Evolutionary conservation across 306 rosid species (phyloP), one percentile per base, ranked within the genome.

Genomic region (peach (Prunus persica)): DNA sequence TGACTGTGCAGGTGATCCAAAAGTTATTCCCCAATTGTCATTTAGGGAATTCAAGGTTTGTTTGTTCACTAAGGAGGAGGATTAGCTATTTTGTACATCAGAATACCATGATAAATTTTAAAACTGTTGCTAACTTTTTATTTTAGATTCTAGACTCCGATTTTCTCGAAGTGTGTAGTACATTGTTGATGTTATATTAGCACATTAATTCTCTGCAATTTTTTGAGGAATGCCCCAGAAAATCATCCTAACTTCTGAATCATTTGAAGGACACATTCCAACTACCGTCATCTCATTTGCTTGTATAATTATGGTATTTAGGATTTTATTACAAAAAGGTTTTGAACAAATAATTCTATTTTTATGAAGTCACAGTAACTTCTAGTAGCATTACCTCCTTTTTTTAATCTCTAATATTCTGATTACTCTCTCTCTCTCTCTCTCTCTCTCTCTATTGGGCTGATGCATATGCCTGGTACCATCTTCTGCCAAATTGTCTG

Each of bases 1-100:
- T 79, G 98, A 96, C 81, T 91, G 99, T 14, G 93, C 98, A 81
- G 99, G 99, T 20, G 99, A 96, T 83, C 99, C 99, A 56, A 84
- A 45, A 70, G 91, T 85, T 82, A 95, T 95, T 84, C 99, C 99
- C 58, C 91, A 87, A 66, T 90, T 95, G 84, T 87, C 96, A 64
- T 95, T 82, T 76, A 91, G 91, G 76, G 91, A 91, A 78, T 96
- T 96, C 81, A 92, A 92, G 99, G 99, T 96, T 71, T 79, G 88
- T 78, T 54, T 76, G 20, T 13, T 65, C 18, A 19, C 27, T 11
- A 34, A 34, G 43, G n/a, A 41, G 24, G 77, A 72, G 32, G 14
- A 67, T 34, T 56, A 6, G 4, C 58, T 65, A 19, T 65, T 69
- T 46, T 41, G 65, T 47, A 9, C 18, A 24, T 22, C 32, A 15